Percentiles rank a stretch among this genome's conserved stretches.
These are phyloP conservation scores for Geoglossum cookeanum DNA, from an alignment of 2,329 filamentous ascomycete species.

Conservation along the genomic window DNA sequence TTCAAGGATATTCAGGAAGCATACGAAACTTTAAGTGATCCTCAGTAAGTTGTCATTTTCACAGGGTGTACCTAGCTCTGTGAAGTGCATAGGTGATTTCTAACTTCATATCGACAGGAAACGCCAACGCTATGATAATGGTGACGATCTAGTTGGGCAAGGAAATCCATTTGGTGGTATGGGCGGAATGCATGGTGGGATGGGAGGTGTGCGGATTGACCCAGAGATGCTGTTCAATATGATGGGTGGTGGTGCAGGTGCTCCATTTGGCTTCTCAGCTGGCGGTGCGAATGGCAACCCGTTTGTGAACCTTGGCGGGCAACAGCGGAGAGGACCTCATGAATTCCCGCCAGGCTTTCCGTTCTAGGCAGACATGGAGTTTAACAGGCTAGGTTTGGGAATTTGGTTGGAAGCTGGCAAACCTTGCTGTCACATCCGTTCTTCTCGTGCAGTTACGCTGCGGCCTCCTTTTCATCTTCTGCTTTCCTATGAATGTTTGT, in stretches of 20 bases:
- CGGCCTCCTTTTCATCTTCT: not conserved
- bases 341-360: not conserved
- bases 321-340: not conserved
- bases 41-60: slow-evolving; percentile 45
- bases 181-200: slow-evolving; percentile 21
- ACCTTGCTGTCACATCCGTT: not conserved
- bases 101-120: slow-evolving; percentile 35
- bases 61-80: slow-evolving; percentile 6
- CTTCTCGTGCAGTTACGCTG: not conserved
- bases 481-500: not conserved
- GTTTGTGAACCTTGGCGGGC: not conserved
- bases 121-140: slow-evolving; percentile 75
- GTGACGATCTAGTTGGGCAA: slow-evolving; percentile 76
- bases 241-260: slow-evolving; percentile 39
- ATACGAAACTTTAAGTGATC: slow-evolving; percentile 85
- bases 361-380: not conserved
- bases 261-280: not conserved
- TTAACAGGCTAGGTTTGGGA: not conserved
- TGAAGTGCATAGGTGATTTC: not conserved
- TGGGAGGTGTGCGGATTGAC: slow-evolving; percentile 23
- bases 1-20: slow-evolving; percentile 98
- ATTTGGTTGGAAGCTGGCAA: not conserved
- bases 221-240: slow-evolving; percentile 20
- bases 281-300: not conserved
- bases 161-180: slow-evolving; percentile 61